Evolutionary conservation across 768 basidiomycete species (phyloP).

Genomic region (Hygrophorus pudorinus): DNA sequence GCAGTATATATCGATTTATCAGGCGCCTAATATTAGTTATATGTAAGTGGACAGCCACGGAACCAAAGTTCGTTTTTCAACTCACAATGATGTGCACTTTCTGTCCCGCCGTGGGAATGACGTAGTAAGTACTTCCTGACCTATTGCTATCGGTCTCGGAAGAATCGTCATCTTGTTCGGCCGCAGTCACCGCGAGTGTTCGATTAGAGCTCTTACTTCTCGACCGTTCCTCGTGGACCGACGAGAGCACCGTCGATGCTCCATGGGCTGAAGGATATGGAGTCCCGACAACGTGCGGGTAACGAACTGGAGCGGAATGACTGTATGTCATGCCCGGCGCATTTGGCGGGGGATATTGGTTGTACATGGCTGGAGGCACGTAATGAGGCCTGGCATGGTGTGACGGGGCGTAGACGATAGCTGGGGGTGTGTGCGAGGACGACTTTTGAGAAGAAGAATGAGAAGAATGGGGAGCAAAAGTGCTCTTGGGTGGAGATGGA

Average conservation of each 20-base stretch:
- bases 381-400: slow-evolving; percentile 42
- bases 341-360: slow-evolving; percentile 41
- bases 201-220: slow-evolving; percentile 17
- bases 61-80: slow-evolving; percentile 11
- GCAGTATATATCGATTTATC: slow-evolving; percentile 46
- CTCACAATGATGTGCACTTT: slow-evolving; percentile 70
- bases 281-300: slow-evolving; percentile 31
- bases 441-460: slow-evolving; percentile 25
- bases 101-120: slow-evolving; percentile 60
- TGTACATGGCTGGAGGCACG: slow-evolving; percentile 48
- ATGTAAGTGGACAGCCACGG: slow-evolving; percentile 12
- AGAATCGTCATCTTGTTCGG: slow-evolving; percentile 8
- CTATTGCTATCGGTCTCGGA: slow-evolving; percentile 21
- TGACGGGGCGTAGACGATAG: slow-evolving; percentile 51
- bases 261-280: slow-evolving; percentile 32
- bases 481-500: slow-evolving; percentile 18
- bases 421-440: slow-evolving; percentile 24
- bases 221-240: slow-evolving; percentile 28
- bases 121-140: slow-evolving; percentile 67
- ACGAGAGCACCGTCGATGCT: slow-evolving; percentile 23
- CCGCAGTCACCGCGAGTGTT: slow-evolving; percentile 18
- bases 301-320: slow-evolving; percentile 50
- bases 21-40: slow-evolving; percentile 24
- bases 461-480: slow-evolving; percentile 26
- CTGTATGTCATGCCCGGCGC: slow-evolving; percentile 60